These are phyloP conservation scores for Brassica rapa DNA, from an alignment of 345 rosid species.

Conservation along the genomic window DNA sequence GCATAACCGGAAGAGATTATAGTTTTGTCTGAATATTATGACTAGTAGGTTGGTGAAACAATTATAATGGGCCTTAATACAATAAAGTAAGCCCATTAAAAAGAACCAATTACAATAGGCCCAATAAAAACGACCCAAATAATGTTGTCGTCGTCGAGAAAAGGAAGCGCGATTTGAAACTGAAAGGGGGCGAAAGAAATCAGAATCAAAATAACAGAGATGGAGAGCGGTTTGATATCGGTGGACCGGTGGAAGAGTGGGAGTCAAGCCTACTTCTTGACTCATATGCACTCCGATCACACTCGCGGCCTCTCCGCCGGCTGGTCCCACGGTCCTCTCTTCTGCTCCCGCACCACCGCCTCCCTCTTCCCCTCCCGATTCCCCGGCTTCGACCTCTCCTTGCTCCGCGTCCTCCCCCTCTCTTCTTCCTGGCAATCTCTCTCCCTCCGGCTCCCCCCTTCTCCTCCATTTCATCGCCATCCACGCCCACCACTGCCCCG, in stretches of 20 bases:
- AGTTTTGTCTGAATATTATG: not conserved
- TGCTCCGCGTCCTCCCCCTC: conserved; percentile 59
- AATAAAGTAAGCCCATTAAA: not conserved
- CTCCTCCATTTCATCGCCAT: conserved; percentile 56
- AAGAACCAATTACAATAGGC: not conserved
- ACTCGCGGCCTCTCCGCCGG: conserved; percentile 59
- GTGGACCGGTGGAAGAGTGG: conserved; percentile 71
- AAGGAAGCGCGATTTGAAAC: too few species aligned
- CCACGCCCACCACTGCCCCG: conserved; percentile 79
- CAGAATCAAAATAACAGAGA: conserved; percentile 31
- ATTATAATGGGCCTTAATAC: not conserved
- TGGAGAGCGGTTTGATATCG: conserved; percentile 75
- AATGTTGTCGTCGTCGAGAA: not conserved
- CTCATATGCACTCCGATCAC: conserved; percentile 78
- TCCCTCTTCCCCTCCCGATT: conserved; percentile 68
- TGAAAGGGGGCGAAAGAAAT: not conserved
- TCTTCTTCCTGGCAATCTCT: conserved; percentile 62
- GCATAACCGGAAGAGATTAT: not conserved
- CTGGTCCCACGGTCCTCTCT: conserved; percentile 68
- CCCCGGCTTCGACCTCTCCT: conserved; percentile 62
- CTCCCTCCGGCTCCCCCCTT: conserved; percentile 46
- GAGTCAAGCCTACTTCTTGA: conserved; percentile 74
- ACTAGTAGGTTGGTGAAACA: not conserved
- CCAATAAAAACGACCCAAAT: not conserved
- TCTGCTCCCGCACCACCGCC: conserved; percentile 76